A percentile compares a stretch with the other conserved stretches of the same genome.
Conservation (phyloP, 805 yeast species). For the Ogataea sp. region DNA sequence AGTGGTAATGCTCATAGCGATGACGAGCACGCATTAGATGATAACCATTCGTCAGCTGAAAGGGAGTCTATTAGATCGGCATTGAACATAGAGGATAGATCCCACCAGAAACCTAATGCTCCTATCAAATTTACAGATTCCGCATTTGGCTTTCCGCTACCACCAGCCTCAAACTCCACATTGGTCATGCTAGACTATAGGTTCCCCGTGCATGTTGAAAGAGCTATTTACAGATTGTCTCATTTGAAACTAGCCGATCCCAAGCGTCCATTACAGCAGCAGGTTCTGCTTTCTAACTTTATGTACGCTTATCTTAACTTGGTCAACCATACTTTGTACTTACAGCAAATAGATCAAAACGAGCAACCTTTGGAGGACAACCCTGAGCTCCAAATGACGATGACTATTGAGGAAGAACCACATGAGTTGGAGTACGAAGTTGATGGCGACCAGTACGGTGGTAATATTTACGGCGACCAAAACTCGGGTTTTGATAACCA, state of each 20-base stretch:
- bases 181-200: conserved; percentile 76
- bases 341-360: conserved; percentile 43
- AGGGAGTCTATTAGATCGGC: conserved; percentile 17
- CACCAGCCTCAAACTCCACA: conserved; percentile 71
- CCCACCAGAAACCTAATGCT: conserved; percentile 39
- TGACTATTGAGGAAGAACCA: too few relatives aligned
- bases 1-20: too few relatives aligned
- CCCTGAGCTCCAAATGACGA: too few relatives aligned
- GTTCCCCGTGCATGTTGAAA: conserved; percentile 89
- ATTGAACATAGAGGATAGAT: conserved; percentile 22
- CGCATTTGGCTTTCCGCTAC: conserved; percentile 82
- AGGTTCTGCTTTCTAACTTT: conserved; percentile 87
- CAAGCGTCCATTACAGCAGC: conserved; percentile 83
- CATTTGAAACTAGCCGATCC: conserved; percentile 94
- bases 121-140: conserved; percentile 62
- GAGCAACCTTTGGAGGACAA: too few relatives aligned
- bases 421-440: too few relatives aligned
- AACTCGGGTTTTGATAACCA: too few relatives aligned
- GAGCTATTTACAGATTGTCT: conserved; percentile 89
- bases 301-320: conserved; percentile 95
- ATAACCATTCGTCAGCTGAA: too few relatives aligned
- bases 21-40: too few relatives aligned
- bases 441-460: too few relatives aligned
- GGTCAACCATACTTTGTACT: conserved; percentile 82
- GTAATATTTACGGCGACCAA: too few relatives aligned